Base-by-base conservation (phyloP, 345 rosid genomes). In the Barbarea vulgaris region DNA sequence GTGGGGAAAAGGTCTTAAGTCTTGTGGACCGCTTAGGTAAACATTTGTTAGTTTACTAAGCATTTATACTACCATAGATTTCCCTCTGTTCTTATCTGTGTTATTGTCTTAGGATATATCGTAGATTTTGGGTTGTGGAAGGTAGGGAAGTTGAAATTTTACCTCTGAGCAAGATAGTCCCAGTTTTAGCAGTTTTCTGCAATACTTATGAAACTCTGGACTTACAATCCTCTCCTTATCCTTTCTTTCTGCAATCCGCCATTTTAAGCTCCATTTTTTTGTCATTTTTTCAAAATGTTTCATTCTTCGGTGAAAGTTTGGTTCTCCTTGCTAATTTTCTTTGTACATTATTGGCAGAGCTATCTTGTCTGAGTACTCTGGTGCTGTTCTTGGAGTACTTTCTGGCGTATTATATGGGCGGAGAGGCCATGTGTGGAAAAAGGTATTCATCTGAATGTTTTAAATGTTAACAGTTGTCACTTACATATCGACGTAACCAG, bases 1-100 rank as follows among this genome's bases (percentile, higher is more conserved):
- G 83, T 95, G 98, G 98, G 97, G 91, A 80, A 95, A 85, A 80
- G 99, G 98, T 33, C 84, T 95, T 60, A 87, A 85, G 83, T 85
- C 87, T 33, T 95, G 99, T 81, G 98, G 99, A 79, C 99, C 99
- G 3, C 80, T 88, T 22, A 92, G 99, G 99, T 95, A 86, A 47
- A 55, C 69, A 37, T 70, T 56, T 46, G 52, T 67, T 41, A 68
- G 52, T 68, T 68, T 42, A 67, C 53, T 74, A n/a, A 59, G 46
- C 47, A 70, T 54, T 48, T 33, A 6, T 18, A 13, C 2, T 47
- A 47, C 42, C 17, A 12, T 62, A 1, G 0, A 19, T 3, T 36
- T 9, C 36, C 61, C 2, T 33, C 31, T 77, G 17, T 33, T 69
- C 30, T 50, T 57, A 48, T 57, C 6, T 34, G 36, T 64, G 3